Evolutionary conservation across 306 rosid species (phyloP).

Genomic region (Prunus mongolica): DNA sequence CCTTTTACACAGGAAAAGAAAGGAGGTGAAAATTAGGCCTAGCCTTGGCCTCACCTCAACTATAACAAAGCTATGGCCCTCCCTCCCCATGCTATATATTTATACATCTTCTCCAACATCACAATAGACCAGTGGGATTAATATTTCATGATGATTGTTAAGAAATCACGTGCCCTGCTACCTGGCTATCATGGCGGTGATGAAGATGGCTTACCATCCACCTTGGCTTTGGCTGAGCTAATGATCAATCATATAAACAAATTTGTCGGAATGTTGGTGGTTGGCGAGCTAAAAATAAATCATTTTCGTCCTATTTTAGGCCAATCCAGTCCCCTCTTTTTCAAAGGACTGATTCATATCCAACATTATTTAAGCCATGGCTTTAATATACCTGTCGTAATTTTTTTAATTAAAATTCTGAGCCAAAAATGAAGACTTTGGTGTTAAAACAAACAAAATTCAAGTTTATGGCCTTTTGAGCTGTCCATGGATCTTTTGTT

Average conservation of each 20-base stretch:
- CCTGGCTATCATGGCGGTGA: slow-evolving; percentile 42
- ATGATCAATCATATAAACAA: slow-evolving; percentile 39
- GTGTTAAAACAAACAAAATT: background rate
- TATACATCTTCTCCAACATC: background rate
- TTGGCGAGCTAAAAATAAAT: slow-evolving; percentile 43
- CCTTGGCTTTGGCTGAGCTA: slow-evolving; percentile 10
- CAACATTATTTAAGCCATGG: background rate
- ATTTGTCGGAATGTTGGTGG: slow-evolving; percentile 84
- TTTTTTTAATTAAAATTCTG: background rate
- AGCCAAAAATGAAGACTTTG: background rate
- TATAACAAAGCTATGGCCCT: background rate
- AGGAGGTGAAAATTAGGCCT: background rate
- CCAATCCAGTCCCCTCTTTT: slow-evolving; percentile 26
- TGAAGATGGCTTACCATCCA: slow-evolving; percentile 76
- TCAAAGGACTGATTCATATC: background rate
- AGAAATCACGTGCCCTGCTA: slow-evolving; percentile 55
- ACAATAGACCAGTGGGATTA: background rate
- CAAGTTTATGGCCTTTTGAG: background rate
- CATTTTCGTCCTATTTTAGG: slow-evolving; percentile 42
- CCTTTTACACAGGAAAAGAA: background rate
- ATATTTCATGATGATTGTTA: slow-evolving; percentile 10
- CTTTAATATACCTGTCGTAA: background rate
- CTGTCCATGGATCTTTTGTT: background rate
- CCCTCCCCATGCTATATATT: background rate
- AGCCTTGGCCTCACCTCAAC: background rate